phyloP scores from a whole-genome alignment of 1,284 basidiomycete genomes.

The Dichomitus squalens region DNA sequence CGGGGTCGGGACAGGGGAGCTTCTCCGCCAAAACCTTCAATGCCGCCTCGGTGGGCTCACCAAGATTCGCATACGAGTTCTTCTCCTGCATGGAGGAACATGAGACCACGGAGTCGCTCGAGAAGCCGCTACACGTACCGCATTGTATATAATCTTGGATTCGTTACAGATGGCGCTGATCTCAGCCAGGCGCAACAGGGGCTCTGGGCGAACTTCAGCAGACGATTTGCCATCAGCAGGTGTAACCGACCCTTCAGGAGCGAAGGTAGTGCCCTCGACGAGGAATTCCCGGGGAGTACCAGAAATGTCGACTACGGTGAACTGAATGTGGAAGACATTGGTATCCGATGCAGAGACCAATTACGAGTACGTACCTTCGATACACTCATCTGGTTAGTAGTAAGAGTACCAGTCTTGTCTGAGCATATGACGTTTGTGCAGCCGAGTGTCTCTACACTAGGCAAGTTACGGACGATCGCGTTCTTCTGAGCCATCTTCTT shows the following conservation, averaged over 20 bases:
- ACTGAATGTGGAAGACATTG: conserved; percentile 44
- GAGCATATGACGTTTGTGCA: conserved; percentile 97
- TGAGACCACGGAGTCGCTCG: not conserved
- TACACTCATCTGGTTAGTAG: conserved; percentile 96
- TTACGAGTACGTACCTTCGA: conserved; percentile 58
- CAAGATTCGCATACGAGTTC: conserved; percentile 80
- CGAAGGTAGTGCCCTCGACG: conserved; percentile 90
- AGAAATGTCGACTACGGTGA: conserved; percentile 69
- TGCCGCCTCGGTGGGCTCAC: conserved; percentile 97
- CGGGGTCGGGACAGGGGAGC: conserved; percentile 61
- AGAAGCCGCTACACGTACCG: conserved; percentile 46
- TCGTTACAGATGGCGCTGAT: conserved; percentile 94
- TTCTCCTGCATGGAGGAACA: conserved; percentile 62
- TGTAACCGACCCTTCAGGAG: conserved; percentile 76
- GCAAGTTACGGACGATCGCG: conserved; percentile 93
- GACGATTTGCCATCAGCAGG: conserved; percentile 63
- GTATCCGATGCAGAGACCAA: conserved; percentile 4
- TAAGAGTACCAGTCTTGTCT: conserved; percentile 95
- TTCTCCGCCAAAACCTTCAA: conserved; percentile 95
- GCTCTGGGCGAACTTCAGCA: conserved; percentile 66
- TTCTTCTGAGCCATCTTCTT: conserved; percentile 99
- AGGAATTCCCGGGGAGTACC: conserved; percentile 66
- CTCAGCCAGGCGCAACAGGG: conserved; percentile 83
- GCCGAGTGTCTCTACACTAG: conserved; percentile 95
- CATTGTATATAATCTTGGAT: conserved; percentile 84